These are phyloP conservation scores for Tinospora cordifolia DNA, from an alignment of 164 flowering plant genomes.

Conservation along the genomic window DNA sequence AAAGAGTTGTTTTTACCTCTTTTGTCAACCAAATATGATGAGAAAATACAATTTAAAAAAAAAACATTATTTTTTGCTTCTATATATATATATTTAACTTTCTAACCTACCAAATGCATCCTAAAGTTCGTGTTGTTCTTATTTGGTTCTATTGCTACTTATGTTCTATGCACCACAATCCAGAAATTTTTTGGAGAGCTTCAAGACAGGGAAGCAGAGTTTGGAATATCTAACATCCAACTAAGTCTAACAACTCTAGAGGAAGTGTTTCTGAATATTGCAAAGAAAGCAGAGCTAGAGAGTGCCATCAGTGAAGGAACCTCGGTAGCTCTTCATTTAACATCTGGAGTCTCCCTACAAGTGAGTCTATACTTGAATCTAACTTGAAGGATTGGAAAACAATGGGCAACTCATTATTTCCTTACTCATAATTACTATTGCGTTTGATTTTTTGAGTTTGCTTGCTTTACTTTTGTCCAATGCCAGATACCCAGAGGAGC, in stretches of 20 bases:
- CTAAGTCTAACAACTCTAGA: slow-evolving; percentile 88
- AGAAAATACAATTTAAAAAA: too few species aligned
- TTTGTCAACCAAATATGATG: too few species aligned
- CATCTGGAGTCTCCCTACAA: slow-evolving; percentile 57
- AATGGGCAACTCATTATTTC: neutral
- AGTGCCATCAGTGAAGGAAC: slow-evolving; percentile 66
- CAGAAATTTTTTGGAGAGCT: slow-evolving; percentile 66
- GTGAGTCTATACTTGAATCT: slow-evolving; percentile 23
- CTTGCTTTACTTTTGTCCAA: neutral
- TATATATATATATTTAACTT: too few species aligned
- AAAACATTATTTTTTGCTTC: too few species aligned
- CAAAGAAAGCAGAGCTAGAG: slow-evolving; percentile 84
- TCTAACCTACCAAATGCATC: too few species aligned
- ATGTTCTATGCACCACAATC: neutral
- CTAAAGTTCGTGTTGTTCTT: too few species aligned
- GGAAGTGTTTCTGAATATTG: slow-evolving; percentile 94
- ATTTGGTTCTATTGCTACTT: neutral
- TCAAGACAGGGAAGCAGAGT: slow-evolving; percentile 66
- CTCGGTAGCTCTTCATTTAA: slow-evolving; percentile 45
- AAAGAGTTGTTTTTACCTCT: too few species aligned
- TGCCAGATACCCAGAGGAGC: slow-evolving; percentile 83
- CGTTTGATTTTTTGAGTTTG: too few species aligned
- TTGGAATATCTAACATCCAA: slow-evolving; percentile 78
- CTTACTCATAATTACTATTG: neutral
- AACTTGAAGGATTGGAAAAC: neutral